Conservation (phyloP, 2,329 filamentous ascomycete species). For the Dendrostoma leiphaemia region DNA sequence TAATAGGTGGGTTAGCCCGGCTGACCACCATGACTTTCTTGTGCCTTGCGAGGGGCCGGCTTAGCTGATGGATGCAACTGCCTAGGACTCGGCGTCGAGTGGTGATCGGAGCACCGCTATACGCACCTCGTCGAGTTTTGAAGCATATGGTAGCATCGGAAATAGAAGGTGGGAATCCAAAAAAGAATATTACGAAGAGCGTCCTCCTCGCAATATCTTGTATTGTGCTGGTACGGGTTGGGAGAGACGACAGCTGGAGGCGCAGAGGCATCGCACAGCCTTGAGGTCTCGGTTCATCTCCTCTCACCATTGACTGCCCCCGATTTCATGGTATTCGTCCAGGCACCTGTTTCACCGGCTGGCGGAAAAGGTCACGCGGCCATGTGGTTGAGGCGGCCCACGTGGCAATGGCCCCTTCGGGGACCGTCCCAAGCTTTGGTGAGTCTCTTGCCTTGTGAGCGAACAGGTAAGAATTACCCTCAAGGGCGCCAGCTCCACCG, state of each 20-base stretch:
- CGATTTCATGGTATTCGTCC: too few species aligned
- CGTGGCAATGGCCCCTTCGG: background rate
- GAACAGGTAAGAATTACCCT: too few species aligned
- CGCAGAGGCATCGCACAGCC: background rate
- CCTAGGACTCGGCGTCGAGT: background rate
- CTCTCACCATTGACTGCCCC: background rate
- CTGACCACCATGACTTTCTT: constrained; percentile 11
- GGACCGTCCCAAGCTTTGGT: background rate
- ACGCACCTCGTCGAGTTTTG: background rate
- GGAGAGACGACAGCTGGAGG: background rate
- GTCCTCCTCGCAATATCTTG: background rate
- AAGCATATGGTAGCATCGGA: background rate
- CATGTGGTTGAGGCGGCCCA: too few species aligned
- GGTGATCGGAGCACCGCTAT: background rate
- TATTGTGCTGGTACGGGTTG: background rate
- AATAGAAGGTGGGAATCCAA: constrained; percentile 5
- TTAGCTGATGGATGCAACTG: constrained; percentile 7
- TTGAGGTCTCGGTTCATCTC: background rate
- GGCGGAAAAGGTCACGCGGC: background rate
- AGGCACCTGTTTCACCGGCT: background rate
- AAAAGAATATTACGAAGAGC: background rate
- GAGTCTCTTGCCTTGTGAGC: background rate
- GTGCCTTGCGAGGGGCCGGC: background rate
- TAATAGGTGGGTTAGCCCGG: constrained; percentile 10
- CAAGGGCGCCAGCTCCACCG: too few species aligned